A percentile compares a stretch with the other conserved stretches of the same genome.
phyloP scores from a whole-genome alignment of 1,284 basidiomycete genomes.

The Megacollybia platyphylla region DNA sequence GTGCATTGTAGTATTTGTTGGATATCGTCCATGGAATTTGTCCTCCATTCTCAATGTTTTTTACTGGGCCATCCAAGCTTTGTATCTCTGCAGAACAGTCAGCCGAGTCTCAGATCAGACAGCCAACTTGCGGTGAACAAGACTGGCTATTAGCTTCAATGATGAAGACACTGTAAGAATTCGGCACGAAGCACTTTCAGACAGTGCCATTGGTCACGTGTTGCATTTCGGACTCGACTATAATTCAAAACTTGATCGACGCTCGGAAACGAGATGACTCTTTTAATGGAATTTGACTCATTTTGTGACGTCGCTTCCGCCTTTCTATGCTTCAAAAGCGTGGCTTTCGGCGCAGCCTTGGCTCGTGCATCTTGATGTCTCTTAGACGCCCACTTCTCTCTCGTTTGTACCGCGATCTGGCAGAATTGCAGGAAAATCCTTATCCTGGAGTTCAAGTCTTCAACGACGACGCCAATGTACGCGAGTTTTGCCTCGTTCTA shows the following conservation, averaged over 20 bases:
- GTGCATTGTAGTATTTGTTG: slow-evolving; percentile 79
- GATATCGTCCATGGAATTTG: slow-evolving; percentile 61
- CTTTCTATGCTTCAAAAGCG: too few relatives aligned
- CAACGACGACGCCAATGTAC: slow-evolving; percentile 22
- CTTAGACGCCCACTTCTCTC: slow-evolving; percentile 12
- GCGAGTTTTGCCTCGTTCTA: slow-evolving; percentile 23
- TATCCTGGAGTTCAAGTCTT: slow-evolving; percentile 26
- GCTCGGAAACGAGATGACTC: too few relatives aligned
- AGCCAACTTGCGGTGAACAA: slow-evolving; percentile 32
- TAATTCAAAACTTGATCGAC: too few relatives aligned
- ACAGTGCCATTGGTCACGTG: not conserved
- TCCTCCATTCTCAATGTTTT: slow-evolving; percentile 7
- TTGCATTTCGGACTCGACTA: too few relatives aligned
- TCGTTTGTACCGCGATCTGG: slow-evolving; percentile 22
- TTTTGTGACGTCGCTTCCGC: too few relatives aligned
- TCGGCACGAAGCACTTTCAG: slow-evolving; percentile 17
- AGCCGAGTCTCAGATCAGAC: slow-evolving; percentile 6
- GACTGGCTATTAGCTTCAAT: slow-evolving; percentile 22
- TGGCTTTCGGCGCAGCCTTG: not conserved
- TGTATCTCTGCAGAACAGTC: slow-evolving; percentile 9
- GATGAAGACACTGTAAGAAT: slow-evolving; percentile 37
- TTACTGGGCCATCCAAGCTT: slow-evolving; percentile 10
- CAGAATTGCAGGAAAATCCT: slow-evolving; percentile 22
- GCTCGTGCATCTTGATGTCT: not conserved
- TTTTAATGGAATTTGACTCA: too few relatives aligned